These are phyloP conservation scores for Akanthomyces lecanii DNA, from an alignment of 2,329 filamentous ascomycete species.

Conservation along the genomic window DNA sequence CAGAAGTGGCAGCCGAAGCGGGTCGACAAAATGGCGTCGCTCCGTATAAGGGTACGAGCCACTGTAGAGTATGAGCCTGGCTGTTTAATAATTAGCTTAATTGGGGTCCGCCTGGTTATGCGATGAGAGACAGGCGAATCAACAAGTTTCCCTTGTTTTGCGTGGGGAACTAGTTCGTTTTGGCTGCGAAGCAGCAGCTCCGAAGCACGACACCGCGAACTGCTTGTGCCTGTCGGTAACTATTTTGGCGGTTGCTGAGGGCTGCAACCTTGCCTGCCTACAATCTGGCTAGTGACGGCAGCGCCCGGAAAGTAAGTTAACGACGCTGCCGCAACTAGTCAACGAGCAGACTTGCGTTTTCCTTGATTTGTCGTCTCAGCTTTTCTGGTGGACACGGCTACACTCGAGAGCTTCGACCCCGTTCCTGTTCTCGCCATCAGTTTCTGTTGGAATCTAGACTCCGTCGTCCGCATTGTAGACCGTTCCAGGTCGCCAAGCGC, in stretches of 20 bases:
- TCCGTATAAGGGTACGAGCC: neutral
- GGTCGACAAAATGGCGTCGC: neutral
- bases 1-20: neutral
- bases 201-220: neutral
- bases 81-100: neutral
- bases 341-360: neutral
- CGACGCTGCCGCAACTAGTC: neutral
- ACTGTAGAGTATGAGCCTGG: neutral
- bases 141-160: neutral
- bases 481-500: neutral
- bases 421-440: neutral
- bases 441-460: neutral
- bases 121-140: neutral
- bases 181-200: neutral
- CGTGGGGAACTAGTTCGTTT: neutral
- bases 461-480: neutral
- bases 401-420: neutral
- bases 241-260: neutral
- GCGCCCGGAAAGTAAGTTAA: neutral
- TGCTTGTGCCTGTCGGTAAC: neutral
- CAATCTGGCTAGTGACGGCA: conserved; percentile 3
- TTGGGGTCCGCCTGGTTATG: neutral
- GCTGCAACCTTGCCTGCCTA: neutral
- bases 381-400: neutral
- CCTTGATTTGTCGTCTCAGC: neutral